Conservation (phyloP, 495 filamentous ascomycete genomes). For the Annulohypoxylon bovei region DNA sequence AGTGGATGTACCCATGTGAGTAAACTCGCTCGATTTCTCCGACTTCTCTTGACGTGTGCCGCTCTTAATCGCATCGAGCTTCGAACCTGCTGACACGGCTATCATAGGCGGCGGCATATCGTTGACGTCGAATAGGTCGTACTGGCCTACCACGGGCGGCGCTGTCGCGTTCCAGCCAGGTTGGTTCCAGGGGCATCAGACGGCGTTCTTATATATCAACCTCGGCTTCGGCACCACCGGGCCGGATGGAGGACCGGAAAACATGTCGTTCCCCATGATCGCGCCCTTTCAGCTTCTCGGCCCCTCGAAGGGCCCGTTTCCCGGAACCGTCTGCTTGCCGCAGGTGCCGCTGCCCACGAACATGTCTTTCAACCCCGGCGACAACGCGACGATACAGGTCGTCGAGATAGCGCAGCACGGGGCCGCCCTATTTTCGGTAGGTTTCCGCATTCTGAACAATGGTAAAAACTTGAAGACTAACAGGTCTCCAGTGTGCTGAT, state of each 20-base stretch:
- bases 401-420: slow-evolving; percentile 91
- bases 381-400: slow-evolving; percentile 94
- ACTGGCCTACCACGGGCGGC: slow-evolving; percentile 89
- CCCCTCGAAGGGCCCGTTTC: slow-evolving; percentile 81
- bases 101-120: slow-evolving; percentile 83
- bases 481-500: slow-evolving; percentile 80
- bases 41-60: not conserved
- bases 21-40: slow-evolving; percentile 15
- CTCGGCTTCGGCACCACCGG: slow-evolving; percentile 81
- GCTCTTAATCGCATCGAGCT: not conserved
- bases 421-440: slow-evolving; percentile 88
- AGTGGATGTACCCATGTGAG: slow-evolving; percentile 99
- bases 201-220: slow-evolving; percentile 92
- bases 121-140: slow-evolving; percentile 82
- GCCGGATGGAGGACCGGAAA: slow-evolving; percentile 68
- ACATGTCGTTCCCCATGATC: slow-evolving; percentile 88
- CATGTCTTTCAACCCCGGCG: slow-evolving; percentile 75
- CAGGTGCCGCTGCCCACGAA: slow-evolving; percentile 87
- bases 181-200: slow-evolving; percentile 92
- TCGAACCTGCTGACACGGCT: slow-evolving; percentile 5
- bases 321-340: slow-evolving; percentile 87
- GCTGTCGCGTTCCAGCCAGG: slow-evolving; percentile 87
- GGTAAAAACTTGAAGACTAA: slow-evolving; percentile 24
- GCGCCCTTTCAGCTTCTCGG: slow-evolving; percentile 87
- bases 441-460: slow-evolving; percentile 44